Percentiles rank a stretch among this genome's conserved stretches.
These are phyloP conservation scores for Metschnikowia orientalis DNA, from an alignment of 805 yeast genomes.

Conservation along the genomic window DNA sequence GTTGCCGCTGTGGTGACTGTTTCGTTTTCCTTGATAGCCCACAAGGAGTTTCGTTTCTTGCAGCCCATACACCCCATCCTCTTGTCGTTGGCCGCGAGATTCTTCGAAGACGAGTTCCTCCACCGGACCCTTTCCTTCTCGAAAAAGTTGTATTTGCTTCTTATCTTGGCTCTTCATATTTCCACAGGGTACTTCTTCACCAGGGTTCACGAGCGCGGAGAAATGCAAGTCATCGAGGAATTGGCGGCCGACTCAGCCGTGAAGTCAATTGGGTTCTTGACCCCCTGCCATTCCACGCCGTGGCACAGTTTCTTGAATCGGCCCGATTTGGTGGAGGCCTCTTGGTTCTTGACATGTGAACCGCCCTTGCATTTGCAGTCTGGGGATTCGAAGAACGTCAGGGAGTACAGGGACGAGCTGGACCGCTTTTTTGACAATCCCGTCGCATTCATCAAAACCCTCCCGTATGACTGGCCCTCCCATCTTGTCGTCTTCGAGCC, in stretches of 20 bases:
- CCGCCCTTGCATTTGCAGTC: constrained; percentile 62
- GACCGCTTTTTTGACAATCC: constrained; percentile 77
- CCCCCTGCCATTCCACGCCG: constrained; percentile 98
- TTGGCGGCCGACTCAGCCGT: constrained; percentile 41
- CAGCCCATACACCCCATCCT: constrained; percentile 80
- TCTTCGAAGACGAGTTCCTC: not conserved
- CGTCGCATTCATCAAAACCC: constrained; percentile 41
- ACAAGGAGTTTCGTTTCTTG: constrained; percentile 88
- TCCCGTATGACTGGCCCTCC: constrained; percentile 42
- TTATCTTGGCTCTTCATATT: constrained; percentile 32
- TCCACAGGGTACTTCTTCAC: constrained; percentile 50
- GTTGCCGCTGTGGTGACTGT: constrained; percentile 41
- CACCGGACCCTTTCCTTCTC: not conserved
- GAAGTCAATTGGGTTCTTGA: constrained; percentile 68
- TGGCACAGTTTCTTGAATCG: constrained; percentile 83
- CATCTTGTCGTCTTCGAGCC: constrained; percentile 71
- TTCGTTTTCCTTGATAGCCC: constrained; percentile 63
- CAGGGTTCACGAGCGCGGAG: constrained; percentile 82
- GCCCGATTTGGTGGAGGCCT: constrained; percentile 30
- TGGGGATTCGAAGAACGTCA: constrained; percentile 25
- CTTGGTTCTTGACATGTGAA: constrained; percentile 85
- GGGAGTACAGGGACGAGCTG: constrained; percentile 74
- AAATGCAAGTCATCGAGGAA: constrained; percentile 57
- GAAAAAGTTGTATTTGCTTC: constrained; percentile 1
- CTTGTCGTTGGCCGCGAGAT: constrained; percentile 44